These are phyloP conservation scores for Pseudogymnoascus sp. DNA, from an alignment of 2,329 filamentous ascomycete genomes.

Conservation along the genomic window DNA sequence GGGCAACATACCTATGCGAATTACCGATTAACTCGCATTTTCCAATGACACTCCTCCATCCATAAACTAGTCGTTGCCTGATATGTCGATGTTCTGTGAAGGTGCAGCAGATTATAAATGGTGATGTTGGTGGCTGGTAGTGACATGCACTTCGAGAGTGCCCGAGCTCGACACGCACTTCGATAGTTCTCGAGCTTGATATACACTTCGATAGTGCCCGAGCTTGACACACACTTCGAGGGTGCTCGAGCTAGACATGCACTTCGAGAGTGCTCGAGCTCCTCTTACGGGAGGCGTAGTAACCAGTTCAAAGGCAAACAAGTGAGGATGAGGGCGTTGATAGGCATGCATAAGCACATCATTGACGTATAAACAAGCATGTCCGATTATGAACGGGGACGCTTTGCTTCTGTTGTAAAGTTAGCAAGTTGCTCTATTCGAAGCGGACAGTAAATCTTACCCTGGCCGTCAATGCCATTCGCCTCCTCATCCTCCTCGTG, in stretches of 20 bases:
- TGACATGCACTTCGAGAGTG: background rate
- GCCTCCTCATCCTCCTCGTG: constrained; percentile 22
- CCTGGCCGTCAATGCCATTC: constrained; percentile 21
- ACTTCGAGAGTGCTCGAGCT: background rate
- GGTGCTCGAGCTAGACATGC: background rate
- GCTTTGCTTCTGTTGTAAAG: constrained; percentile 25
- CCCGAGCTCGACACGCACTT: background rate
- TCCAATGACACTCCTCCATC: background rate
- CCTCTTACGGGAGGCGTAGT: background rate
- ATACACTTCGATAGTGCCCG: background rate
- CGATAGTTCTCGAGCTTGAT: no score
- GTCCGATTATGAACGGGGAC: constrained; percentile 23
- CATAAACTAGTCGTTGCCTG: background rate
- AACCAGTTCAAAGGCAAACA: background rate
- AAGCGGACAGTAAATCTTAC: constrained; percentile 16
- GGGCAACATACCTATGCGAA: constrained; percentile 6
- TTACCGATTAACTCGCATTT: constrained; percentile 3
- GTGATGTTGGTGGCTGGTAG: background rate
- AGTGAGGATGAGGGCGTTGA: background rate
- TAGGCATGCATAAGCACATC: background rate
- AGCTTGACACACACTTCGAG: background rate
- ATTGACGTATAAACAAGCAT: constrained; percentile 3
- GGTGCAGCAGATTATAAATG: background rate
- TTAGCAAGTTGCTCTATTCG: constrained; percentile 16
- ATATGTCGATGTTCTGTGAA: background rate